Conservation (phyloP, 306 rosid genomes). For the Boehmeria nivea region DNA sequence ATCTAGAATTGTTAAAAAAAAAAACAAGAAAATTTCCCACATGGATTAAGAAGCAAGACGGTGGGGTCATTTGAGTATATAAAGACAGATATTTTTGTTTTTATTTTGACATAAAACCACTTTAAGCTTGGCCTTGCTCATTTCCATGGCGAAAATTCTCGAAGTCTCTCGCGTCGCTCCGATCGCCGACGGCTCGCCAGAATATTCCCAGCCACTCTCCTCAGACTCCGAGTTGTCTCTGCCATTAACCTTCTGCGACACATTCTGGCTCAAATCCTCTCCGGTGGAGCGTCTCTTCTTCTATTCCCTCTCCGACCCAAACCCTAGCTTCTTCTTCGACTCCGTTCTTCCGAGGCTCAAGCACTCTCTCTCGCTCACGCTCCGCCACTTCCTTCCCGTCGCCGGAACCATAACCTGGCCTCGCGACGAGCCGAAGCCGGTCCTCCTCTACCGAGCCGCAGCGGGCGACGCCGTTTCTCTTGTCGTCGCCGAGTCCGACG, state of each 20-base stretch:
- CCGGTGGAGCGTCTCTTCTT: conserved; percentile 45
- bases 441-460: conserved; percentile 17
- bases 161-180: conserved; percentile 20
- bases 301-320: conserved; percentile 24
- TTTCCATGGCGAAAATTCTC: conserved; percentile 5
- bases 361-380: conserved; percentile 49
- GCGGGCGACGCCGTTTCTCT: conserved; percentile 39
- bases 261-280: conserved; percentile 42
- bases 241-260: conserved; percentile 34
- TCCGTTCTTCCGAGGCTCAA: conserved; percentile 40
- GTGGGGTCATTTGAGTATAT: no score
- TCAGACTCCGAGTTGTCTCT: conserved; percentile 11
- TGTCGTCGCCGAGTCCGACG: conserved; percentile 33
- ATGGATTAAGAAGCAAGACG: no score
- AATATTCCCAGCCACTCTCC: not conserved
- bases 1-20: no score
- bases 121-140: no score
- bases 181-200: not conserved
- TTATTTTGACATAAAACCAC: no score
- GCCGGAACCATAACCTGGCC: conserved; percentile 49
- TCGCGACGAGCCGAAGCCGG: conserved; percentile 23
- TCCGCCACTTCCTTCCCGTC: conserved; percentile 42
- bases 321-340: conserved; percentile 5
- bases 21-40: no score
- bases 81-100: no score